Evolutionary conservation across 768 basidiomycete genomes (phyloP), one percentile per base, ranked within the genome.

Genomic region (Suillus luteus): DNA sequence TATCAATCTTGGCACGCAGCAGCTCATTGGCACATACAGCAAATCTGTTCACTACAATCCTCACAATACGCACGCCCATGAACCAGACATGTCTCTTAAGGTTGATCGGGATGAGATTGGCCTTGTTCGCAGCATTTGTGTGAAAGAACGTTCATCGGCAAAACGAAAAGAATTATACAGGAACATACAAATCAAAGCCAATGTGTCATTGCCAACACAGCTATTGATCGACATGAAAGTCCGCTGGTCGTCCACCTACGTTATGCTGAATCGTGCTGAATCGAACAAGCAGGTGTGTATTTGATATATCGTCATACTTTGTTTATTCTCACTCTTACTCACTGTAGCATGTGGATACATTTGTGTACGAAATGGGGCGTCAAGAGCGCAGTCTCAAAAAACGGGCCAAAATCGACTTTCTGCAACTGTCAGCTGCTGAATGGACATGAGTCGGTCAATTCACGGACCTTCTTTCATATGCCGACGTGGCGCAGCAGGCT

Each of bases 161-260:
- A 27, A 27, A 27, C 27, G 27, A 27, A 27, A 27, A 27, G 27
- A 27, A 27, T 27, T 27, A 27, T 27, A 27, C 27, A 27, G 27
- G 3, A 27, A 27, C 27, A 27, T 27, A 1, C 71, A 74, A 22
- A 59, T 15, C 0, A 55, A 38, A 8, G 43, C 41, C 5, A 2
- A n/a, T 5, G 17, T 51, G 17, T 22, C 35, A 1, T 8, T 17
- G 19, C 37, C 44, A 5, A 35, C 31, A 14, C 55, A 66, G 19
- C 69, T 77, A 1, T 43, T 76, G 14, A 44, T 75, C 14, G 71
- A 76, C 59, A 75, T 76, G 76, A 65, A 63, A 9, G 71, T 77
- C 8, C 61, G 68, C 8, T 78, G 78, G 76, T 78, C 71, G 0
- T 77, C 75, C 1, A 77, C 71, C 0, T 76, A 68, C 54, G 37